Conservation (phyloP, 257 asterid species). For the Thymus mandschuricus region DNA sequence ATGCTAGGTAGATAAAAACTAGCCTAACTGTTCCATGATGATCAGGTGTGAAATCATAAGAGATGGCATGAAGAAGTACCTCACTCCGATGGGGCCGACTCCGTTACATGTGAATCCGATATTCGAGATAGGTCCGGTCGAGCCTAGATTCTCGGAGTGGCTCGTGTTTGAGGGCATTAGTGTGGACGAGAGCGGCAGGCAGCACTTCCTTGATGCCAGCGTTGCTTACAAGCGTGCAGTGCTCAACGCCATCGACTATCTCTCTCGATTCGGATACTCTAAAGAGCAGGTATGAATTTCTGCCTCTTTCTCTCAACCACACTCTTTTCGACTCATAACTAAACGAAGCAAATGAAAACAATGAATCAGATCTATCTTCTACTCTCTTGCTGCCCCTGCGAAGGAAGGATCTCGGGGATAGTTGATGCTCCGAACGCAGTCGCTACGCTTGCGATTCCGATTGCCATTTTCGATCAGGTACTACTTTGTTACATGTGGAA, state of each 20-base stretch:
- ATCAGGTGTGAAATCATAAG: constrained; percentile 84
- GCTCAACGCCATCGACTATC: constrained; percentile 86
- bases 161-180: constrained; percentile 95
- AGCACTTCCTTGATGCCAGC: constrained; percentile 86
- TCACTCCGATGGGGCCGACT: constrained; percentile 99
- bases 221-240: constrained; percentile 95
- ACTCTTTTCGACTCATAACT: too few species aligned
- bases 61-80: constrained; percentile 87
- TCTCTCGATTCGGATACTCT: constrained; percentile 87
- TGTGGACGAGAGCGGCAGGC: constrained; percentile 88
- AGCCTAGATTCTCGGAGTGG: constrained; percentile 97
- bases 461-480: constrained; percentile 92
- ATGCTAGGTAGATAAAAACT: too few species aligned
- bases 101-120: constrained; percentile 86
- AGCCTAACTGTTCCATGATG: too few species aligned
- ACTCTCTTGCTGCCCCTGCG: constrained; percentile 96
- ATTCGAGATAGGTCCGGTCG: constrained; percentile 90
- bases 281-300: constrained; percentile 66
- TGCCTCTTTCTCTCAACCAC: background rate
- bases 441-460: constrained; percentile 92
- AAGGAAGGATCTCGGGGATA: constrained; percentile 96
- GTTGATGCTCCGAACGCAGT: constrained; percentile 92
- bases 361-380: constrained; percentile 65
- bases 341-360: too few species aligned
- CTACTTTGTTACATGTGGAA: background rate